Conservation (phyloP, 2,329 filamentous ascomycete genomes). For the Ceratocystis ficicola region DNA sequence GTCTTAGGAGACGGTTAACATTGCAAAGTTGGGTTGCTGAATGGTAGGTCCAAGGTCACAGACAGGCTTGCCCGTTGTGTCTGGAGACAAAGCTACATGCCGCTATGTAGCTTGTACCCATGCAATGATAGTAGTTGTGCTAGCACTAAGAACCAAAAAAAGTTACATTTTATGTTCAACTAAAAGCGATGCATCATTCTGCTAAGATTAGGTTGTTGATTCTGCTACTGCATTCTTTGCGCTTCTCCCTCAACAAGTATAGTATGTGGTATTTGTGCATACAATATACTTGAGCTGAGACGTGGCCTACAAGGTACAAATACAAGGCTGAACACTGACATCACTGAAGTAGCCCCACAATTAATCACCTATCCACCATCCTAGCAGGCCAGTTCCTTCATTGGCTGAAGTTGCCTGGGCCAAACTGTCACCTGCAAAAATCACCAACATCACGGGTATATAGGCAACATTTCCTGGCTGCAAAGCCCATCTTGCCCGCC, state of each 20-base stretch:
- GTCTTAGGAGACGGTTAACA: too few relatives aligned
- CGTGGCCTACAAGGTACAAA: conserved; percentile 15
- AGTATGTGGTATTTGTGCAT: background rate
- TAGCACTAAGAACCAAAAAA: too few relatives aligned
- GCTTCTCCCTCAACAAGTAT: background rate
- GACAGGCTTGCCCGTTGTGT: background rate
- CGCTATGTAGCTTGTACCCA: background rate
- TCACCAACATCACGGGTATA: background rate
- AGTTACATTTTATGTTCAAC: too few relatives aligned
- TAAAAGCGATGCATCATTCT: too few relatives aligned
- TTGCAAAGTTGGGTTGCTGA: too few relatives aligned
- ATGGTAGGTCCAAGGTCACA: too few relatives aligned
- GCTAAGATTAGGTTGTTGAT: too few relatives aligned
- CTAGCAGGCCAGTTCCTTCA: background rate
- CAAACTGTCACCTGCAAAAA: conserved; percentile 6
- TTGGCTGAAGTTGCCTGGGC: background rate
- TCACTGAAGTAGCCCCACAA: conserved; percentile 9
- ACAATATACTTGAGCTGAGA: conserved; percentile 11
- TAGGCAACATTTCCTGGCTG: background rate
- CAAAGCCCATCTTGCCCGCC: background rate
- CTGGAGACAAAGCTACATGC: background rate
- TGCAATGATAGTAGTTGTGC: background rate
- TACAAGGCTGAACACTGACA: conserved; percentile 2
- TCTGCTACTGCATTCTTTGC: background rate
- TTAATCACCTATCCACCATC: background rate